These are phyloP conservation scores for Scheffersomyces segobiensis DNA, from an alignment of 1,139 yeast genomes.

Conservation along the genomic window DNA sequence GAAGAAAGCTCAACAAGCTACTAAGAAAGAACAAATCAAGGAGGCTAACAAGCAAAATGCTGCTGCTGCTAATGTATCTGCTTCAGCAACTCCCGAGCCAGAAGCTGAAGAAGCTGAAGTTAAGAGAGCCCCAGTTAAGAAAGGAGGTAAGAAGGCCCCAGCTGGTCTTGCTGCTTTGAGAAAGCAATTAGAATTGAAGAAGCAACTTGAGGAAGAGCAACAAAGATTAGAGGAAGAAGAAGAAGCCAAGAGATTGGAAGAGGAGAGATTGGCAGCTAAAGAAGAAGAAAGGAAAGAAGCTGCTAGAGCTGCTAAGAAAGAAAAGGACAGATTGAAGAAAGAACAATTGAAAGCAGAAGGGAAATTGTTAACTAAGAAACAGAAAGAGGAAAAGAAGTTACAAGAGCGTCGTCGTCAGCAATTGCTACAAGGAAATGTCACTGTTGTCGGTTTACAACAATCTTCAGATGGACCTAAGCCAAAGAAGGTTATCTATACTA, in stretches of 20 bases:
- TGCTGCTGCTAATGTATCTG: constrained; percentile 43
- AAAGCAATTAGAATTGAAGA: constrained; percentile 83
- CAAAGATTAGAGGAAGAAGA: constrained; percentile 68
- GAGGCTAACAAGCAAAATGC: constrained; percentile 60
- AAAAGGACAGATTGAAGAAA: constrained; percentile 76
- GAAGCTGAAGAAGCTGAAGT: constrained; percentile 25
- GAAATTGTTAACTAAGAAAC: constrained; percentile 84
- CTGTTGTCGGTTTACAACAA: constrained; percentile 70
- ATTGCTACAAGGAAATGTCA: constrained; percentile 70
- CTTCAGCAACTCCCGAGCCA: constrained; percentile 31
- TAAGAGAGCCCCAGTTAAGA: constrained; percentile 39
- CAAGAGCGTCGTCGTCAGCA: constrained; percentile 90
- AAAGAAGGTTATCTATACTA: constrained; percentile 73
- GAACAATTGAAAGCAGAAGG: constrained; percentile 93
- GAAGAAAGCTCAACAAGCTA: constrained; percentile 69
- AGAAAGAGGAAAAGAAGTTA: constrained; percentile 85
- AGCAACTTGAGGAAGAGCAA: constrained; percentile 77
- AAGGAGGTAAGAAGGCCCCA: constrained; percentile 68
- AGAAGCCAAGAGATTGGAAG: constrained; percentile 62
- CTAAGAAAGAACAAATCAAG: constrained; percentile 63
- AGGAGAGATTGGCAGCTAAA: constrained; percentile 58
- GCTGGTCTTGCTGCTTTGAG: constrained; percentile 81
- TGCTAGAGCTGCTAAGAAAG: constrained; percentile 72
- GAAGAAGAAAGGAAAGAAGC: constrained; percentile 71
- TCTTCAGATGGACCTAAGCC: constrained; percentile 47